phyloP scores from a whole-genome alignment of 805 yeast genomes.

The Teunomyces barrocoloradensis region DNA sequence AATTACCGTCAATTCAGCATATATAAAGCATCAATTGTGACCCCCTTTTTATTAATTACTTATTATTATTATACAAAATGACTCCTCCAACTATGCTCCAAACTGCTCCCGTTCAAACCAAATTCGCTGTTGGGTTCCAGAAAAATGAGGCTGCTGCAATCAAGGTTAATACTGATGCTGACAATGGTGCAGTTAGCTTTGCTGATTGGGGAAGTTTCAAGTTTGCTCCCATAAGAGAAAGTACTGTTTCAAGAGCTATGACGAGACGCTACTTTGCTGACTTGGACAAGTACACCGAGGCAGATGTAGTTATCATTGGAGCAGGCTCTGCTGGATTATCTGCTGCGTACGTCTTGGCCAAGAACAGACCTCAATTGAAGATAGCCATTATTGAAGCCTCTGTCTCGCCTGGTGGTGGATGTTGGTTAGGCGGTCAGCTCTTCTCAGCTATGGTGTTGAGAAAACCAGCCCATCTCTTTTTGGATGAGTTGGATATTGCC shows the following conservation, averaged over 20 bases:
- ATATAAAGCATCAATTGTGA: neutral
- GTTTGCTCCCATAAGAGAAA: slow-evolving; percentile 73
- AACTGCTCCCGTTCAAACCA: slow-evolving; percentile 15
- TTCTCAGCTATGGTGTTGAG: slow-evolving; percentile 78
- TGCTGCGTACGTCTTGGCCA: slow-evolving; percentile 72
- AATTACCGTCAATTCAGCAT: neutral
- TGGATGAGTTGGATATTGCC: slow-evolving; percentile 59
- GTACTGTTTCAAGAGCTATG: slow-evolving; percentile 80
- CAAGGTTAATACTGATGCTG: slow-evolving; percentile 18
- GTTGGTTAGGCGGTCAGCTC: slow-evolving; percentile 75
- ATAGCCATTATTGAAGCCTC: slow-evolving; percentile 71
- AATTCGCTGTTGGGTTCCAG: neutral
- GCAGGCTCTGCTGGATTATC: slow-evolving; percentile 77
- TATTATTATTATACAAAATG: slow-evolving; percentile 16
- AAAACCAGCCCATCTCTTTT: slow-evolving; percentile 72
- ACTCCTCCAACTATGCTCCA: slow-evolving; percentile 35
- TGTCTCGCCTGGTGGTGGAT: slow-evolving; percentile 80
- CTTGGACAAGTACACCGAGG: slow-evolving; percentile 69
- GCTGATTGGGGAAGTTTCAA: slow-evolving; percentile 68
- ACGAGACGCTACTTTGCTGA: slow-evolving; percentile 71
- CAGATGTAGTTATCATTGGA: slow-evolving; percentile 73
- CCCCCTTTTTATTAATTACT: neutral
- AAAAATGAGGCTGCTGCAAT: slow-evolving; percentile 1
- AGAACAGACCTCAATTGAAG: slow-evolving; percentile 71
- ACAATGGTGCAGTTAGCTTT: slow-evolving; percentile 25